A percentile compares a stretch with the other conserved stretches of the same genome.
Conservation (phyloP, 1,139 yeast species). For the Nakaseomyces glabratus region DNA sequence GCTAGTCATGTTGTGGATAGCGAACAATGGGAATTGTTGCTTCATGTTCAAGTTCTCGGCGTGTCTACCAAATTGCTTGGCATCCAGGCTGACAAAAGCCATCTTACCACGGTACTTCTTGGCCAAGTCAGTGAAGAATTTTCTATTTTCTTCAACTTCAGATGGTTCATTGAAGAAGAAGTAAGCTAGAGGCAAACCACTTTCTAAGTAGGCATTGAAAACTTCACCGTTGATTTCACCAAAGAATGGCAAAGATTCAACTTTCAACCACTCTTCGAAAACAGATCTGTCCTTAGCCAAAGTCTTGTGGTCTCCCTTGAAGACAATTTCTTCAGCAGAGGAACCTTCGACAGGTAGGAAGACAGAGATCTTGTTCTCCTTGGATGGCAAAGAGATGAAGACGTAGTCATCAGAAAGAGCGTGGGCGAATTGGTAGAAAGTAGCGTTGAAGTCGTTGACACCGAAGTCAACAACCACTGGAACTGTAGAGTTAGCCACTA, state of each 20-base stretch:
- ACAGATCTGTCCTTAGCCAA: slow-evolving; percentile 28
- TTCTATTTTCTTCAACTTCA: slow-evolving; percentile 50
- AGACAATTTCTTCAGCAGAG: slow-evolving; percentile 36
- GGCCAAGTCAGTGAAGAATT: slow-evolving; percentile 53
- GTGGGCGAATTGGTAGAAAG: slow-evolving; percentile 27
- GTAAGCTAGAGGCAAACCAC: slow-evolving; percentile 76
- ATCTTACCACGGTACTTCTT: slow-evolving; percentile 70
- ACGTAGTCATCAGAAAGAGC: slow-evolving; percentile 14
- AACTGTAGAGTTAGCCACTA: slow-evolving; percentile 39
- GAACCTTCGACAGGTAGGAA: slow-evolving; percentile 25
- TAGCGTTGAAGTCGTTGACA: slow-evolving; percentile 21
- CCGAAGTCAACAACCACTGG: slow-evolving; percentile 34
- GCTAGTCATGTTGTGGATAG: slow-evolving; percentile 60
- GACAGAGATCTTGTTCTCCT: slow-evolving; percentile 30
- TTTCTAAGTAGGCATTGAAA: slow-evolving; percentile 63
- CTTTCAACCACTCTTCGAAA: slow-evolving; percentile 49
- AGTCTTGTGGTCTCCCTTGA: slow-evolving; percentile 30
- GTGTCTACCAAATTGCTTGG: slow-evolving; percentile 72
- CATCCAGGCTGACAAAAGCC: slow-evolving; percentile 85
- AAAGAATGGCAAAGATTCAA: slow-evolving; percentile 74
- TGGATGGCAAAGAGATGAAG: slow-evolving; percentile 29
- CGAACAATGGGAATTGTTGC: slow-evolving; percentile 84
- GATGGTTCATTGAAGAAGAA: slow-evolving; percentile 69
- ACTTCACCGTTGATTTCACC: slow-evolving; percentile 87
- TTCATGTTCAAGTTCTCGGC: slow-evolving; percentile 82